These are phyloP conservation scores for Puccinellia tenuiflora DNA, from an alignment of 176 grass and related monocot genomes.

Conservation along the genomic window DNA sequence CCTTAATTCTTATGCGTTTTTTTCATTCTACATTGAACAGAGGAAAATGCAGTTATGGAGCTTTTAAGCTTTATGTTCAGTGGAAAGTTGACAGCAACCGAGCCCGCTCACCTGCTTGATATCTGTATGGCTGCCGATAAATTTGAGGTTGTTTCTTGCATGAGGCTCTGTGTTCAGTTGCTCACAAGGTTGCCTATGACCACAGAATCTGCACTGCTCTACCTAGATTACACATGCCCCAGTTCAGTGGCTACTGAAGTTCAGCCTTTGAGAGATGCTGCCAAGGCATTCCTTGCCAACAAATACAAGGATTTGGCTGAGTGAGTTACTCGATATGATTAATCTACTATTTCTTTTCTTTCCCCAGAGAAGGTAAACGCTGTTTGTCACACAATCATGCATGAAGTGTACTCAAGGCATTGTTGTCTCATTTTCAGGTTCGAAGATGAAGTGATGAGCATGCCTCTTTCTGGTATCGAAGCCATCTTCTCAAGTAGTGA, in stretches of 20 bases:
- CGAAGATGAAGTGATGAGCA: too few species aligned
- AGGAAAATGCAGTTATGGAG: constrained; percentile 83
- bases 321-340: too few species aligned
- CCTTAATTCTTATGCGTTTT: background rate
- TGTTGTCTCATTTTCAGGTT: too few species aligned
- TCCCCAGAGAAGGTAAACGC: too few species aligned
- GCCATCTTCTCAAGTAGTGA: too few species aligned
- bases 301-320: constrained; percentile 51
- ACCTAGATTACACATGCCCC: constrained; percentile 64
- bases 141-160: constrained; percentile 92
- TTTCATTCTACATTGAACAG: constrained; percentile 43
- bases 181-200: constrained; percentile 39
- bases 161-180: constrained; percentile 79
- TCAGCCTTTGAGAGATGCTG: constrained; percentile 39
- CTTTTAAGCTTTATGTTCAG: constrained; percentile 86
- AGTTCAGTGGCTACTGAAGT: constrained; percentile 53
- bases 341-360: too few species aligned
- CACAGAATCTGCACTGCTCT: constrained; percentile 76
- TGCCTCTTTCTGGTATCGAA: too few species aligned
- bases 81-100: constrained; percentile 64
- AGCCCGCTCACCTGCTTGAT: constrained; percentile 56
- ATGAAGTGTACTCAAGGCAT: too few species aligned
- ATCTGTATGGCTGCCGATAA: constrained; percentile 84
- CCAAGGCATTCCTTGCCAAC: constrained; percentile 49
- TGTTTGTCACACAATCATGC: too few species aligned